Base-by-base conservation (phyloP, 768 basidiomycete species). In the Cystofilobasidium ferigula region DNA sequence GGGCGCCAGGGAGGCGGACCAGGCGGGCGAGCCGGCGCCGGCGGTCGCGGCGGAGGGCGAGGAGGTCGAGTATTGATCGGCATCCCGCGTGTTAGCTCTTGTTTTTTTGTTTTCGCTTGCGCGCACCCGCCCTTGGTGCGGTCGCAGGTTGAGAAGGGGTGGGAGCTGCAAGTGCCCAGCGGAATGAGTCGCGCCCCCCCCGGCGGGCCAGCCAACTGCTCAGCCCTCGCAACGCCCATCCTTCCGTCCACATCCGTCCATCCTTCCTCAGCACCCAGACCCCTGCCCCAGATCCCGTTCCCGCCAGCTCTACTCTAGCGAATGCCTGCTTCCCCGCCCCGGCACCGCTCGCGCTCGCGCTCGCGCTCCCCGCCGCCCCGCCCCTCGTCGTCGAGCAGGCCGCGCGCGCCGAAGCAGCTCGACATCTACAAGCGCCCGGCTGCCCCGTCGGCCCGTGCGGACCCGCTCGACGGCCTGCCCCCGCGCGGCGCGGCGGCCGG, bases 361-460 rank as follows among this genome's bases (percentile, higher is more conserved):
- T 67, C 65, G 10, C 59, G 47, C 18, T 43, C 51, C 0, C 65
- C 48, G 18, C 58, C 20, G 58, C 16, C 58, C 4, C 42, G 40
- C 38, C 42, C 20, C 30, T 16, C 58, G n/a, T 40, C 59, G 4
- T 61, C 58, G 2, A 8, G 12, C 3, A 26, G 35, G 18, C 59
- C 65, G 32, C 65, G 42, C 13, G 69, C 69, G 40, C 72, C 74
- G 14, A 73, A 73, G 65, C 73, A 76, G 60, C 70, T 77, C 43
- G 75, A 75, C 24, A 73, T 77, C 59, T 77, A 77, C 71, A 77
- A 77, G 66, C 73, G 73, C 43, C 71, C 72, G 4, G 45, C 64
- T 28, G 28, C 3, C 40, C 40, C 48, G 48, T 54, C 69, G 3
- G 64, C 70, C 12, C 66, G 70, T 35, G n/a, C 69, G 7, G 71